Evolutionary conservation across 768 basidiomycete species (phyloP), one percentile per base, ranked within the genome.

Genomic region (Dentipellis sp.): DNA sequence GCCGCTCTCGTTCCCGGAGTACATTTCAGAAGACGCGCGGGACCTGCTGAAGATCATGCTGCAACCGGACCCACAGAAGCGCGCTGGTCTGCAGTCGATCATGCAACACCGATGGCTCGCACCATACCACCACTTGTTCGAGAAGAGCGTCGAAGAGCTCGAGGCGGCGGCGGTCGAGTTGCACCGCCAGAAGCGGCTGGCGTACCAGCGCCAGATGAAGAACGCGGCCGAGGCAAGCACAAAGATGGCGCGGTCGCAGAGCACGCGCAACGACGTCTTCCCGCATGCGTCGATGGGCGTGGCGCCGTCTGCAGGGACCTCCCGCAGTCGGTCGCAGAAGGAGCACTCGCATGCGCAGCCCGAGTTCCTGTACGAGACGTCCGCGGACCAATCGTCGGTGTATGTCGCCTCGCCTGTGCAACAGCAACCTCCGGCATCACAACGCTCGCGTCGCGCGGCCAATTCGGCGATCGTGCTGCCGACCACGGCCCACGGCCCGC

Each of bases 1-100:
- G 1, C 89, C 90, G 10, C 83, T 98, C 58, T 89, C 91, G 21
- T 97, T 98, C 76, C 95, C 94, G n/a, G 91, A 95, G 48, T 95
- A 95, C 69, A 83, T 97, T 64, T 90, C 91, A 5, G 67, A 78
- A 9, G 83, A 86, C 56, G 94, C 94, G 35, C 79, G 91, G 51
- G 84, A 93, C 65, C 78, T 98, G 17, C 77, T 98, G 7, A 77
- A 82, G 55, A 81, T 84, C 68, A 98, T 98, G 94, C 87, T 98
- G 56, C 94, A 97, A 3, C 91, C 94, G 8, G 91, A 97, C 62
- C 94, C 94, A 5, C 74, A 77, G 16, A 79, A 80, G 34, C 85
- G 95, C 46, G 88, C 89, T 47, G 83, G 83, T 57, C 76, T 97
- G 39, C 72, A 77, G 10, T 72, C 76, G 0, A 85, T 99, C 62